Conservation (phyloP, 2,329 filamentous ascomycete genomes). For the Fusarium papillatum region DNA sequence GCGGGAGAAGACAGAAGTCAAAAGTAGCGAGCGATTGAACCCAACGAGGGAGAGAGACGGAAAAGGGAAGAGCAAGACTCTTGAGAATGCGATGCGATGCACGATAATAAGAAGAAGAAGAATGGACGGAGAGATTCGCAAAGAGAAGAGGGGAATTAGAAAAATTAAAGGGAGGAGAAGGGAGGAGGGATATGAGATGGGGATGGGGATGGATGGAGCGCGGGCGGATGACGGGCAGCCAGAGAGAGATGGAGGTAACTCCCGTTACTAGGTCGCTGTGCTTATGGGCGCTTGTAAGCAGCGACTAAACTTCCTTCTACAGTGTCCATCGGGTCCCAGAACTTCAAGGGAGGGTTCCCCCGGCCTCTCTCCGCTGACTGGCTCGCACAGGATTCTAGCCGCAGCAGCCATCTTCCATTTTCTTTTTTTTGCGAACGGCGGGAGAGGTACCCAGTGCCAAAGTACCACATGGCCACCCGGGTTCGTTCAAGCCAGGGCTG, state of each 20-base stretch:
- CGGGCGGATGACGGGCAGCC: not conserved
- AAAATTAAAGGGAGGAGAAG: conserved; percentile 16
- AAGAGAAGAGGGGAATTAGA: conserved; percentile 10
- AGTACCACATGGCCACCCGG: conserved; percentile 12
- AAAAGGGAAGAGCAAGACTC: conserved; percentile 17
- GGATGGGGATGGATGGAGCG: conserved; percentile 5
- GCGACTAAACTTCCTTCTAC: not conserved
- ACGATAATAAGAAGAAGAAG: not conserved
- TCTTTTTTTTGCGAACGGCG: not conserved
- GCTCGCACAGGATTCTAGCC: not conserved
- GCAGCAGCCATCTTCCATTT: not conserved
- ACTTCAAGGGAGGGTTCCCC: not conserved
- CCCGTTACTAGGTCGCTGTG: not conserved
- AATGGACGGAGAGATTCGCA: not conserved
- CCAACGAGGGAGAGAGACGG: conserved; percentile 28
- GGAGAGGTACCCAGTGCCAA: conserved; percentile 1
- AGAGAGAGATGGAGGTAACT: not conserved
- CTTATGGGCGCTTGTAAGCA: not conserved
- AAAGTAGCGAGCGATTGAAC: conserved; percentile 37
- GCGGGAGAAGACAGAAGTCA: conserved; percentile 19
- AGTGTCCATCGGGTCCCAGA: not conserved
- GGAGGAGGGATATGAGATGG: conserved; percentile 16
- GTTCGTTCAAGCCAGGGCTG: conserved; percentile 3
- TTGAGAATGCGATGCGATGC: conserved; percentile 14
- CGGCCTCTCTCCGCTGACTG: not conserved